A percentile compares a stretch with the other conserved stretches of the same genome.
Conservation (phyloP, 2,329 filamentous ascomycete genomes). For the Graphilbum fragrans region DNA sequence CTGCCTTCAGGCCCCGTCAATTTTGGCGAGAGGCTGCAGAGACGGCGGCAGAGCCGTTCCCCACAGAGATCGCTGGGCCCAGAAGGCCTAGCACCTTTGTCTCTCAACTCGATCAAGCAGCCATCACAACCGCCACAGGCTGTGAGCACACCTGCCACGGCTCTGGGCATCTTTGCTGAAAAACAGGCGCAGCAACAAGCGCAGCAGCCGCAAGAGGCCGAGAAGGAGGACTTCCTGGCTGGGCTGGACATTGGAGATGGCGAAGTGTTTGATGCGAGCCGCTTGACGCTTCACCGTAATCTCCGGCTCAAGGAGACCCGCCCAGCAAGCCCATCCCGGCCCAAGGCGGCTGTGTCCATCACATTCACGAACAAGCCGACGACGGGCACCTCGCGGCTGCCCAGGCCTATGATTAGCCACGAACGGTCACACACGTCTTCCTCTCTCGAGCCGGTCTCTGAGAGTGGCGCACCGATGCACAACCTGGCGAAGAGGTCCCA, state of each 20-base stretch:
- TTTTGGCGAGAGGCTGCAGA: conserved; percentile 66
- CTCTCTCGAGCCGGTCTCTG: conserved; percentile 83
- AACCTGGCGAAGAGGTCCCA: conserved; percentile 48
- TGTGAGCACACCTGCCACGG: conserved; percentile 1
- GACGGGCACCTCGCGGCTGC: conserved; percentile 54
- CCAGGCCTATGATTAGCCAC: conserved; percentile 57
- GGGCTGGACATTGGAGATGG: conserved; percentile 80
- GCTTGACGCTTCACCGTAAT: conserved; percentile 80
- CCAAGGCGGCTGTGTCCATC: conserved; percentile 67
- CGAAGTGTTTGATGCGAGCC: conserved; percentile 68
- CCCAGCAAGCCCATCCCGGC: conserved; percentile 56
- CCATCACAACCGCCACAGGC: neutral
- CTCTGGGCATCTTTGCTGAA: conserved; percentile 3
- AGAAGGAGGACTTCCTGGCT: conserved; percentile 69
- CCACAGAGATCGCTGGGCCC: conserved; percentile 27
- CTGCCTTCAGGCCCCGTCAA: conserved; percentile 75
- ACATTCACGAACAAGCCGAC: conserved; percentile 75
- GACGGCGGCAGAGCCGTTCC: conserved; percentile 51
- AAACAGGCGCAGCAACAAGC: conserved; percentile 12
- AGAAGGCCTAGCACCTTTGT: neutral
- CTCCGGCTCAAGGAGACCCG: conserved; percentile 71
- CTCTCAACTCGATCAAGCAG: neutral
- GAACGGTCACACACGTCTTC: conserved; percentile 57
- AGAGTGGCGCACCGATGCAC: conserved; percentile 62
- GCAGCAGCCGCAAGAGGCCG: conserved; percentile 22